Base-by-base conservation (phyloP, 208 protist genomes). In the Trypanosoma mega region DNA sequence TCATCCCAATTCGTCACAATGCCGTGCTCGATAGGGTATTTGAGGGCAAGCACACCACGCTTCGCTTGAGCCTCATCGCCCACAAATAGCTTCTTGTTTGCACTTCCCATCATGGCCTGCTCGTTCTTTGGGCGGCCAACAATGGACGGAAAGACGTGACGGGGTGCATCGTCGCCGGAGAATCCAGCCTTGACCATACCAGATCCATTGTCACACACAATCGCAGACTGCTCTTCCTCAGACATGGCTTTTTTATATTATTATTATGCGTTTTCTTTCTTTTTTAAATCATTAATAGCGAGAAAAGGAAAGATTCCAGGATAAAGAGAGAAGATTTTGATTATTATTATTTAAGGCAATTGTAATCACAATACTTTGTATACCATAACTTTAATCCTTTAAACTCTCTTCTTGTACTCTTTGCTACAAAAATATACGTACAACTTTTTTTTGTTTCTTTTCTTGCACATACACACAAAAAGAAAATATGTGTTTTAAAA, bases 1-100 rank as follows among this genome's bases (percentile, higher is more conserved):
- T 98, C 96, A 58, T 99, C 97, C 97, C 97, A 99, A 81, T 99
- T 98, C 61, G 93, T 98, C 20, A 99, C 93, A 56, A 98, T 97
- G 39, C 96, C 94, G 62, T 97, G 91, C 72, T 96, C 92, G 50
- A 98, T 98, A 41, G 96, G 94, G 70, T 98, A 97, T 68, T 96
- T 92, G 24, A 98, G 74, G 12, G 83, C 84, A 26, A 98, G 82
- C 26, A 98, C 94, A 71, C 95, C 94, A 63, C 96, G 78, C 74
- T 98, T 97, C 43, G 82, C 77, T 68, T 98, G 93, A 3, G 95
- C 96, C 74, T 98, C 96, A 53, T 98, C 92, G 30, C 95, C 94
- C 43, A 98, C 83, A 69, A 94, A 98, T 4, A 81, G 59, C 41
- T 98, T 94, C 76, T 98, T 99, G 72, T 98, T 92, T 12, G 92